Percentiles rank a stretch among this genome's conserved stretches.
Conservation (phyloP, 2,329 filamentous ascomycete genomes). For the Coniella lustricola region DNA sequence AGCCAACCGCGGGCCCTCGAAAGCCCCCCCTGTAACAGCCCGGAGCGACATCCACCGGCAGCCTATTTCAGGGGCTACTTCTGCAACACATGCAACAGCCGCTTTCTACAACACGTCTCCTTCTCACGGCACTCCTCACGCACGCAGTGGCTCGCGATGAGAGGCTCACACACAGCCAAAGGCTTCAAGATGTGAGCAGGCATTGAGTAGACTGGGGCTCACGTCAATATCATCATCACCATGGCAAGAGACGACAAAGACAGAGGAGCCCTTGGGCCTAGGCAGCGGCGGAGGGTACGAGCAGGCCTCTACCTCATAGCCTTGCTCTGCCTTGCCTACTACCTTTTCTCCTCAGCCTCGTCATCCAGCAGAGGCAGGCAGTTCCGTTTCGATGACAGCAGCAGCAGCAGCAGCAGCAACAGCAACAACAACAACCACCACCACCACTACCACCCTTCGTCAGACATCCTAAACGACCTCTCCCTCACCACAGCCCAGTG, state of each 20-base stretch:
- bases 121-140: too few relatives aligned
- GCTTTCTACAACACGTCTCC: background rate
- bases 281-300: slow-evolving; percentile 19
- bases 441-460: background rate
- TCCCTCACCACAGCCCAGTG: slow-evolving; percentile 38
- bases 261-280: slow-evolving; percentile 14
- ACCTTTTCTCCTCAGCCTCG: slow-evolving; percentile 18
- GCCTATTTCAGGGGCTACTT: slow-evolving; percentile 11
- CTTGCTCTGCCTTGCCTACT: slow-evolving; percentile 19
- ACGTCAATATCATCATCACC: too few relatives aligned
- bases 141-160: too few relatives aligned
- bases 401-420: too few relatives aligned
- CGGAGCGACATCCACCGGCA: slow-evolving; percentile 11
- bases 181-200: too few relatives aligned
- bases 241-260: too few relatives aligned
- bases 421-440: too few relatives aligned
- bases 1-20: background rate
- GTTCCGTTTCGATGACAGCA: too few relatives aligned
- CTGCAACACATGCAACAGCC: slow-evolving; percentile 10
- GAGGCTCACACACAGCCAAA: too few relatives aligned
- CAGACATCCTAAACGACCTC: slow-evolving; percentile 26
- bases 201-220: too few relatives aligned
- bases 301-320: slow-evolving; percentile 19
- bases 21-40: slow-evolving; percentile 1
- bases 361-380: too few relatives aligned